phyloP scores from a whole-genome alignment of 2,329 filamentous ascomycete genomes.

The Xylariaceae sp. region DNA sequence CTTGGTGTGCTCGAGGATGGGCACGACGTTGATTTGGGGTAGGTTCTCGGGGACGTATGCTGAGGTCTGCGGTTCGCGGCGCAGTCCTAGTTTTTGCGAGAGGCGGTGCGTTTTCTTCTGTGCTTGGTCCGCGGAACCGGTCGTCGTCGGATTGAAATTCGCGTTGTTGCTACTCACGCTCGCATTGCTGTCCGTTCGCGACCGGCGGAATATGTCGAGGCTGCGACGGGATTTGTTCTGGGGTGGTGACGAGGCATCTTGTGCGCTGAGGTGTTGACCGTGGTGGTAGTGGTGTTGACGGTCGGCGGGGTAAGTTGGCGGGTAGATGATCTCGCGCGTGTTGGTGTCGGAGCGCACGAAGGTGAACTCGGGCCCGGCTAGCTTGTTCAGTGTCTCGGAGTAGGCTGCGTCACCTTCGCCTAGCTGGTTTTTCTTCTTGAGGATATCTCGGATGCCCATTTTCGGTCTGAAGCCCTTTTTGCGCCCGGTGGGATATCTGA shows the following conservation, averaged over 20 bases:
- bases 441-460: conserved; percentile 51
- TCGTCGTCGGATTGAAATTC: conserved; percentile 25
- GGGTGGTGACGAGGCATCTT: conserved; percentile 25
- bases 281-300: conserved; percentile 30
- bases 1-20: conserved; percentile 1
- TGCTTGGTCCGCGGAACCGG: conserved; percentile 32
- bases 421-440: conserved; percentile 51
- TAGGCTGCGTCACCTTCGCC: conserved; percentile 34
- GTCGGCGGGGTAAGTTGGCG: conserved; percentile 45
- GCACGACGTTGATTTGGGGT: conserved; percentile 60
- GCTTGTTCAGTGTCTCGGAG: conserved; percentile 35
- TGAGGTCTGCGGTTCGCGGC: conserved; percentile 52
- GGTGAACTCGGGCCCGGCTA: conserved; percentile 63
- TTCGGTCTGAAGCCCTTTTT: background rate
- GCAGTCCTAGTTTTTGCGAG: conserved; percentile 68
- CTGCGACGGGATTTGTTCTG: conserved; percentile 35
- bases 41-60: conserved; percentile 75
- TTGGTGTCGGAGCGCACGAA: conserved; percentile 83
- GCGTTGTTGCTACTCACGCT: conserved; percentile 35
- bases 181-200: conserved; percentile 46
- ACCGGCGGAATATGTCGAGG: conserved; percentile 28
- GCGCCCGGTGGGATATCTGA: background rate
- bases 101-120: conserved; percentile 43
- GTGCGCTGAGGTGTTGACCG: conserved; percentile 30
- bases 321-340: conserved; percentile 72